Conservation (phyloP, 495 filamentous ascomycete species). For the Xylaria nigripes region DNA sequence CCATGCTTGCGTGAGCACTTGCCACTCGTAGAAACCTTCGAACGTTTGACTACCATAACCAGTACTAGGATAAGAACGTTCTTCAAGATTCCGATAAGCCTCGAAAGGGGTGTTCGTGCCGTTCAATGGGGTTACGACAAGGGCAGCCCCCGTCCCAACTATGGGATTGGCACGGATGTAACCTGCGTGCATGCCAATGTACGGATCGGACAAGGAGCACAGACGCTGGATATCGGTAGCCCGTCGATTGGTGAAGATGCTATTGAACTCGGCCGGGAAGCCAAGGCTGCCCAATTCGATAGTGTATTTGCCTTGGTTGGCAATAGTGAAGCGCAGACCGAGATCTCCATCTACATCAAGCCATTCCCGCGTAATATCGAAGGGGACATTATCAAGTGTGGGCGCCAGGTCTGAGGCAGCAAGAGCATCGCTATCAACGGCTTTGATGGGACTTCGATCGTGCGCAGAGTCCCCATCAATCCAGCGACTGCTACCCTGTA, state of each 20-base stretch:
- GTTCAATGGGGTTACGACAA: slow-evolving; percentile 42
- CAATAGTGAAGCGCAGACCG: slow-evolving; percentile 38
- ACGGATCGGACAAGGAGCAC: slow-evolving; percentile 43
- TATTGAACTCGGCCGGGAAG: slow-evolving; percentile 48
- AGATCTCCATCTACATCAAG: slow-evolving; percentile 36
- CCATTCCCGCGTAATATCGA: slow-evolving; percentile 41
- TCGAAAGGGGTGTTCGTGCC: slow-evolving; percentile 37
- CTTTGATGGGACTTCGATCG: slow-evolving; percentile 24
- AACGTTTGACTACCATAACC: slow-evolving; percentile 42
- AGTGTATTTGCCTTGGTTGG: slow-evolving; percentile 27
- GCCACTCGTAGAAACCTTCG: slow-evolving; percentile 48
- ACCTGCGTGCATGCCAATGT: slow-evolving; percentile 45
- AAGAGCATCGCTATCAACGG: slow-evolving; percentile 17
- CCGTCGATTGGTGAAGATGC: slow-evolving; percentile 44
- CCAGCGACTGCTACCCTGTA: slow-evolving; percentile 25
- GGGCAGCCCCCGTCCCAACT: slow-evolving; percentile 35
- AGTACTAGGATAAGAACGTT: slow-evolving; percentile 22
- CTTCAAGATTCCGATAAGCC: slow-evolving; percentile 40
- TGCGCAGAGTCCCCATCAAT: slow-evolving; percentile 31
- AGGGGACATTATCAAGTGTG: slow-evolving; percentile 24
- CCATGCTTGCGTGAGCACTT: slow-evolving; percentile 39
- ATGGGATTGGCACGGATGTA: slow-evolving; percentile 40
- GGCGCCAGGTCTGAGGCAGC: slow-evolving; percentile 27
- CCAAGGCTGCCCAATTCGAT: slow-evolving; percentile 46
- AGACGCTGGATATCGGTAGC: slow-evolving; percentile 32